These are phyloP conservation scores for Pythium brachiatum DNA, from an alignment of 352 stramenopile genomes.

Conservation along the genomic window DNA sequence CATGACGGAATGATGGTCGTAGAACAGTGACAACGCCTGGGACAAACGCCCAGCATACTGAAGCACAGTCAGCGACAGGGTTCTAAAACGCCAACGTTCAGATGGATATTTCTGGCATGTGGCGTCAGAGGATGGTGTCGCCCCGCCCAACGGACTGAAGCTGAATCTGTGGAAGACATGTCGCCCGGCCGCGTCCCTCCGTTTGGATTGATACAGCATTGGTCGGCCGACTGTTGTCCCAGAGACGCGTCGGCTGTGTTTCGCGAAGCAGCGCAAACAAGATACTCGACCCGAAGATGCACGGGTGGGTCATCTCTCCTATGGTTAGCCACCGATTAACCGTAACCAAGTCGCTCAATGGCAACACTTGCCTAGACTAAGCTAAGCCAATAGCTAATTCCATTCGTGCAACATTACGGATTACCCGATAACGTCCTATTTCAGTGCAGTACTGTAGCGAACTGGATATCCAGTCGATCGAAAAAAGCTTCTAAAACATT, in stretches of 20 bases:
- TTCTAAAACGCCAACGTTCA: conserved; percentile 4
- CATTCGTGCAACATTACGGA: too few relatives aligned
- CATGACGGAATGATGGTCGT: neutral
- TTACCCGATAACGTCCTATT: too few relatives aligned
- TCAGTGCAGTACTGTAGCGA: too few relatives aligned
- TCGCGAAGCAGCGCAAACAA: conserved; percentile 6
- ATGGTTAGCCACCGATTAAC: too few relatives aligned
- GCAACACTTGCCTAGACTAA: too few relatives aligned
- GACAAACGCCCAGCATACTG: neutral
- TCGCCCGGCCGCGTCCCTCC: neutral
- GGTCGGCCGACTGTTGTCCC: neutral
- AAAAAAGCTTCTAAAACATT: too few relatives aligned
- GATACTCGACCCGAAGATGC: conserved; percentile 14
- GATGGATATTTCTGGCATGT: neutral
- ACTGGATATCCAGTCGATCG: too few relatives aligned
- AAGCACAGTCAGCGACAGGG: neutral
- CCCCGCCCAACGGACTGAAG: neutral
- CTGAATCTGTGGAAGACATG: neutral
- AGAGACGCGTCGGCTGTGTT: conserved; percentile 1
- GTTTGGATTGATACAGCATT: conserved; percentile 7
- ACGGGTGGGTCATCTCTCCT: conserved; percentile 17
- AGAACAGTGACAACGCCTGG: neutral
- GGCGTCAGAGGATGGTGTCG: neutral
- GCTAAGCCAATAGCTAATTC: too few relatives aligned
- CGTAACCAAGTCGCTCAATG: too few relatives aligned